phyloP scores from a whole-genome alignment of 257 asterid genomes.

The Fraxinus pennsylvanica region DNA sequence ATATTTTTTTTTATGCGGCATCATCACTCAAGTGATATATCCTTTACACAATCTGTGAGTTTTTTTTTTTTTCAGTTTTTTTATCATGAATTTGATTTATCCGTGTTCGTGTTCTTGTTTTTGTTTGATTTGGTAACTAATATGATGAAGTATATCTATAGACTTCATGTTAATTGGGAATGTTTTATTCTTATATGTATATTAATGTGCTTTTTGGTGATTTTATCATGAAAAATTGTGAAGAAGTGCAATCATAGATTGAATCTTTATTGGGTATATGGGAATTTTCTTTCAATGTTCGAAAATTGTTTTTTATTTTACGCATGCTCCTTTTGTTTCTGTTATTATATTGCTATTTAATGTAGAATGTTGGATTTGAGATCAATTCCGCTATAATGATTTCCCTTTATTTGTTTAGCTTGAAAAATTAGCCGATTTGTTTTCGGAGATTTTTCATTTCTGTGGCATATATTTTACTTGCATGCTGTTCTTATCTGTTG shows the following conservation, averaged over 20 bases:
- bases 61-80: background rate
- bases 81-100: background rate
- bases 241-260: background rate
- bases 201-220: background rate
- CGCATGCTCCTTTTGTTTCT: background rate
- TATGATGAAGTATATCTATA: background rate
- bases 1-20: background rate
- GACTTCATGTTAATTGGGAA: background rate
- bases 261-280: conserved; percentile 3
- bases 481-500: background rate
- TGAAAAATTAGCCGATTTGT: background rate
- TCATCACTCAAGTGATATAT: background rate
- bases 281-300: background rate
- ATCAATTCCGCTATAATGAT: background rate
- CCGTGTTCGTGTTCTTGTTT: background rate
- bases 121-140: background rate
- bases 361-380: background rate
- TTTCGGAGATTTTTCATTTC: background rate
- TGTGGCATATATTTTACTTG: background rate
- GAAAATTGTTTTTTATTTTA: background rate
- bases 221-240: background rate
- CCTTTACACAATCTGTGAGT: background rate
- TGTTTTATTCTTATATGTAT: background rate
- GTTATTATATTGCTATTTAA: background rate
- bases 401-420: background rate